Evolutionary conservation across 1,139 yeast genomes (phyloP), one percentile per base, ranked within the genome.

Genomic region (Blastobotrys ciferrii): DNA sequence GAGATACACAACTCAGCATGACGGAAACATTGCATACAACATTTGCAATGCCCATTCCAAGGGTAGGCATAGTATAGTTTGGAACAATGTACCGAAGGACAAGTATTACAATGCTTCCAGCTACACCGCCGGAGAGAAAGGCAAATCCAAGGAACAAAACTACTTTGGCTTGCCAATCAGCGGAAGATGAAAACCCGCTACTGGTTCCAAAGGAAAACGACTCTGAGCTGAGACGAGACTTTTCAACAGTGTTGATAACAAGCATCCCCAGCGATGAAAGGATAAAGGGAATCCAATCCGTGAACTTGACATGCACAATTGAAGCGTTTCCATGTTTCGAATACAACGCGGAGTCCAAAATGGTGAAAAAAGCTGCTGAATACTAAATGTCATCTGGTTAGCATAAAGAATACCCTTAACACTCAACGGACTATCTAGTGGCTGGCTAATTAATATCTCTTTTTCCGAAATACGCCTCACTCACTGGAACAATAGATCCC

Each of bases 241-340:
- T 92, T 62, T 92, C 98, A 45, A 92, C 88, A 4, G 95, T 82
- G 62, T 88, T 92, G 53, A 92, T 95, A 55, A 91, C 85, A 46
- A 91, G 70, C 91, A 91, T 91, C 5, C 98, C 98, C 42, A 88
- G 68, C 1, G 94, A 80, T 3, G 96, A 84, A 58, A 96, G 85
- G 23, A 92, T 77, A 56, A 86, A 82, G 4, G 98, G 98, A 47
- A 92, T 80, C 98, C 98, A 92, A 69, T 92, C 98, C 62, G 92
- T 85, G 64, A 92, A 86, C 3, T 94, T 82, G 31, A 92, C 87
- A 65, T 92, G 98, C 4, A 88, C 87, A 39, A 75, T 74, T 1
- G 95, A 84, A 0, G 92, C 96, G 70, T 92, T 91, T 48, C 83
- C 84, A 19, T 89, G 84, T 56, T 82, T 84, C 39, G 95, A 85